Percentiles rank a stretch among this genome's conserved stretches.
Evolutionary conservation across 768 basidiomycete genomes (phyloP).

Genomic region (Tricholoma sp.): DNA sequence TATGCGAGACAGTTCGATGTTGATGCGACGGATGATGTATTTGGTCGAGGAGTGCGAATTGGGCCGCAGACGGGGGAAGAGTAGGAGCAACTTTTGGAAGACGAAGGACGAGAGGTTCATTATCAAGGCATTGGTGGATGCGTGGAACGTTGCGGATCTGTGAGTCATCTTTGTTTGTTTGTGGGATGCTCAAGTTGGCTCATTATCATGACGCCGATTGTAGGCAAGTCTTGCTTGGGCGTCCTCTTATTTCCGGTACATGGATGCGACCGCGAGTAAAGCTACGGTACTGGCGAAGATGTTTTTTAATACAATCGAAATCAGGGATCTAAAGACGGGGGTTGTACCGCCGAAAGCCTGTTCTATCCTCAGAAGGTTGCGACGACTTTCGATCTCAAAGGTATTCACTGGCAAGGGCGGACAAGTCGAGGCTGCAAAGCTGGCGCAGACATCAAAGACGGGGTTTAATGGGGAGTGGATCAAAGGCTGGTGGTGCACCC

Average conservation of each 20-base stretch:
- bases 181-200: slow-evolving; percentile 1
- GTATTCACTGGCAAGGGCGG: slow-evolving; percentile 73
- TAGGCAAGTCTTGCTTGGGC: slow-evolving; percentile 74
- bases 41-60: slow-evolving; percentile 50
- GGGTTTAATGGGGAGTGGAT: slow-evolving; percentile 85
- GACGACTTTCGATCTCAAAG: slow-evolving; percentile 79
- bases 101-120: slow-evolving; percentile 73
- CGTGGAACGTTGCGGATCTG: slow-evolving; percentile 86
- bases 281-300: slow-evolving; percentile 74
- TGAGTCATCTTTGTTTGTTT: slow-evolving; percentile 30
- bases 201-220: background rate
- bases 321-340: slow-evolving; percentile 67
- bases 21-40: slow-evolving; percentile 50
- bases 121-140: slow-evolving; percentile 83
- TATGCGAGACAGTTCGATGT: slow-evolving; percentile 78
- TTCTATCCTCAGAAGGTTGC: slow-evolving; percentile 65
- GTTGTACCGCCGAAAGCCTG: slow-evolving; percentile 58
- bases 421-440: slow-evolving; percentile 52
- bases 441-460: slow-evolving; percentile 42
- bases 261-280: slow-evolving; percentile 61
- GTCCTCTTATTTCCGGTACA: slow-evolving; percentile 75
- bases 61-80: slow-evolving; percentile 82
- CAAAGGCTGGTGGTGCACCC: slow-evolving; percentile 47
- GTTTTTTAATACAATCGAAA: slow-evolving; percentile 76
- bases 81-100: slow-evolving; percentile 78